phyloP scores from a whole-genome alignment of 257 asterid species.

The Nicotiana undulata region DNA sequence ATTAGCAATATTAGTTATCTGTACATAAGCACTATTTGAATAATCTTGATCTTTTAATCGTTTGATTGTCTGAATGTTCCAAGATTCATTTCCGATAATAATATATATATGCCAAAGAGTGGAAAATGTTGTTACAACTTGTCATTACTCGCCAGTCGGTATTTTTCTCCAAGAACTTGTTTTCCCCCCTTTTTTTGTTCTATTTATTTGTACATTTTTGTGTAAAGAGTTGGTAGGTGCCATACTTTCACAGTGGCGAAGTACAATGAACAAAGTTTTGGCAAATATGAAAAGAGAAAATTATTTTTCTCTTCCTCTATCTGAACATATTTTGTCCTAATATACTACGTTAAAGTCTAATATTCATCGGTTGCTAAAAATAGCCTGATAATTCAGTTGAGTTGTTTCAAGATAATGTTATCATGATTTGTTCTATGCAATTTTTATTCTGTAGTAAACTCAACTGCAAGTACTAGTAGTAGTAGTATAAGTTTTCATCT shows the following conservation, averaged over 20 bases:
- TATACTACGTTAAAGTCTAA: neutral
- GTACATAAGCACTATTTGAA: too few relatives aligned
- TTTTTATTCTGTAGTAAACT: too few relatives aligned
- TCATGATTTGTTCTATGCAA: too few relatives aligned
- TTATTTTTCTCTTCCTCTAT: neutral
- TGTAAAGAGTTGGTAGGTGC: neutral
- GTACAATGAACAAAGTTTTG: neutral
- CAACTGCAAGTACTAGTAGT: too few relatives aligned
- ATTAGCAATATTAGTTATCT: too few relatives aligned
- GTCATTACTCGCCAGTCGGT: neutral
- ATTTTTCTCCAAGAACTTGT: neutral
- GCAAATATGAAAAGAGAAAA: neutral
- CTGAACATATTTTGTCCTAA: neutral
- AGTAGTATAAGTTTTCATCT: too few relatives aligned
- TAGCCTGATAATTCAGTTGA: neutral
- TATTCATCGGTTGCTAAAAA: neutral
- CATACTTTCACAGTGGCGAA: neutral
- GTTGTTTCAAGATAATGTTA: neutral
- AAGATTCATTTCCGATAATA: neutral
- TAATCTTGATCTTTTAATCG: neutral
- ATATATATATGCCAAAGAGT: neutral
- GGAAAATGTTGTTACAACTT: neutral
- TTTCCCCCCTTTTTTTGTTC: neutral
- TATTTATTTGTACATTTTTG: neutral
- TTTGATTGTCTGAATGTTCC: neutral